A percentile compares a stretch with the other conserved stretches of the same genome.
These are phyloP conservation scores for Claviceps humidiphila DNA, from an alignment of 2,329 filamentous ascomycete species.

Conservation along the genomic window DNA sequence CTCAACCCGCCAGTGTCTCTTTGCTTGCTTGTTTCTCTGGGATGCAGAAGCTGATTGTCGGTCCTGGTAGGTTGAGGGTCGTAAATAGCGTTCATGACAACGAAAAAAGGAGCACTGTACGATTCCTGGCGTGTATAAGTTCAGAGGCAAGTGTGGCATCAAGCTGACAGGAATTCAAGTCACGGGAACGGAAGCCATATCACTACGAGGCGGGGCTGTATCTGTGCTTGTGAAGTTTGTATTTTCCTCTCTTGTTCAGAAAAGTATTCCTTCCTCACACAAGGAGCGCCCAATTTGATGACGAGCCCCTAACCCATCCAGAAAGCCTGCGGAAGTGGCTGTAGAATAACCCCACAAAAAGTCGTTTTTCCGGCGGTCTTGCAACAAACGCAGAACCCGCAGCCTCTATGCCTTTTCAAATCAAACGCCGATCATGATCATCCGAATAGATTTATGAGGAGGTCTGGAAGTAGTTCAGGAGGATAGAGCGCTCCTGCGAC, in stretches of 20 bases:
- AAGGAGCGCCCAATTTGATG: conserved; percentile 20
- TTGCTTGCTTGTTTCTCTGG: not conserved
- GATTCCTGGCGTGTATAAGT: not conserved
- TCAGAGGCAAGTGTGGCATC: not conserved
- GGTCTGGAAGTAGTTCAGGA: conserved; percentile 99
- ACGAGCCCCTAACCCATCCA: conserved; percentile 23
- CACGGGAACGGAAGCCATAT: not conserved
- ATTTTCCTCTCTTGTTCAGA: conserved; percentile 24
- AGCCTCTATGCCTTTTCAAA: conserved; percentile 26
- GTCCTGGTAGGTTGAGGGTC: conserved; percentile 24
- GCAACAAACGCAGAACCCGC: conserved; percentile 16
- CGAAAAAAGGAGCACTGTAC: not conserved
- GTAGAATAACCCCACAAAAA: conserved; percentile 31
- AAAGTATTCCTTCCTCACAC: conserved; percentile 16
- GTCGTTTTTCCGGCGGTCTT: conserved; percentile 21
- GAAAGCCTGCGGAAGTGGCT: conserved; percentile 33
- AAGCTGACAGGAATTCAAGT: not conserved
- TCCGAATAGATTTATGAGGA: conserved; percentile 41
- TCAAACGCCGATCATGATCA: conserved; percentile 18
- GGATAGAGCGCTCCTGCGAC: conserved; percentile 94
- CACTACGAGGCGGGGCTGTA: too few species aligned
- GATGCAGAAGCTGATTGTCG: not conserved
- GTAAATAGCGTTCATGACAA: conserved; percentile 18
- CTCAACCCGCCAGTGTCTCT: not conserved
- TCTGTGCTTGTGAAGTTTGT: conserved; percentile 8